Conservation (phyloP, 1,284 basidiomycete species). For the Leccinum pachyderme region DNA sequence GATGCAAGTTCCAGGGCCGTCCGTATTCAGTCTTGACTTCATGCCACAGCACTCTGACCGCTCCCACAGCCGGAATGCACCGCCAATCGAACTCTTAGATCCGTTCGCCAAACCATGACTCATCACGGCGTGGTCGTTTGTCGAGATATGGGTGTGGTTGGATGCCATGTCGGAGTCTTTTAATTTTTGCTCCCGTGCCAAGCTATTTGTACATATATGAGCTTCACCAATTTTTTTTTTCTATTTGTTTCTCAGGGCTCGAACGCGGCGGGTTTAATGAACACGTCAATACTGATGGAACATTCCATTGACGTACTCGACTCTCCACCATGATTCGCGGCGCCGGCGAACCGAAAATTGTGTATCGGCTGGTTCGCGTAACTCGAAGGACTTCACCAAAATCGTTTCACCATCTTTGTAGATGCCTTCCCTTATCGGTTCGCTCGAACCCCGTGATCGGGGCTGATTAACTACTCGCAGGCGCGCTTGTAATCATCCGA, state of each 20-base stretch:
- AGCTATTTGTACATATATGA: constrained; percentile 38
- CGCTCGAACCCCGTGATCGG: constrained; percentile 40
- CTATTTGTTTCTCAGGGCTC: constrained; percentile 24
- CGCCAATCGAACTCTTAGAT: constrained; percentile 20
- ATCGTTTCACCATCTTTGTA: constrained; percentile 22
- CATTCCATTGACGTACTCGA: constrained; percentile 34
- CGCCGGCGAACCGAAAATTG: constrained; percentile 24
- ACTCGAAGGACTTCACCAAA: constrained; percentile 24
- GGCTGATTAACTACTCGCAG: constrained; percentile 40
- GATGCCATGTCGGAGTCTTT: constrained; percentile 15
- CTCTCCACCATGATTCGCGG: constrained; percentile 27
- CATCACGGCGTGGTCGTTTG: neutral
- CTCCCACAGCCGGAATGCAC: constrained; percentile 36
- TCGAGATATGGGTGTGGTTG: constrained; percentile 12
- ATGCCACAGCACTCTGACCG: constrained; percentile 16
- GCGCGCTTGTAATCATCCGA: constrained; percentile 36
- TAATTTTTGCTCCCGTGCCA: constrained; percentile 11
- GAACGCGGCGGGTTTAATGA: constrained; percentile 26
- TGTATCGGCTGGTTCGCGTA: constrained; percentile 29
- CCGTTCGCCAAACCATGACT: neutral
- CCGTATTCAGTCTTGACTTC: constrained; percentile 24
- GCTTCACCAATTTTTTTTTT: constrained; percentile 23
- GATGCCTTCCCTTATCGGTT: constrained; percentile 34
- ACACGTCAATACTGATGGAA: constrained; percentile 37
- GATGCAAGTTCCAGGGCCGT: constrained; percentile 61